Base-by-base conservation (phyloP, 192 early-diverging fungal genomes). In the Thamnidium elegans region DNA sequence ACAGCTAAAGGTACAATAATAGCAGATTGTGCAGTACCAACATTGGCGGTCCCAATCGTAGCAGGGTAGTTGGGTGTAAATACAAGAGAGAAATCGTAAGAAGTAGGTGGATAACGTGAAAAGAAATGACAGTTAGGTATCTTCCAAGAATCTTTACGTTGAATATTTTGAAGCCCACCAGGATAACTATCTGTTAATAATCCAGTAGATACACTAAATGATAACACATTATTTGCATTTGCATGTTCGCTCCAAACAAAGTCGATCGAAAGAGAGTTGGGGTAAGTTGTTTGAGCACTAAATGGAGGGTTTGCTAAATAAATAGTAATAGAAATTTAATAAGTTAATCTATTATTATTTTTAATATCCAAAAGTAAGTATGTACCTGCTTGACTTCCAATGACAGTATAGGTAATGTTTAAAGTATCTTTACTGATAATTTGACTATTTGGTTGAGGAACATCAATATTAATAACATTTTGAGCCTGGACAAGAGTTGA, bases 71-170 rank as follows among this genome's bases (percentile, higher is more conserved):
- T 50, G 9, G 50, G 50, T 20, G 17, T 43, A 34, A 61, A 54
- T 0, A 68, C 21, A 19, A 68, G 30, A 7, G 36, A 19, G 17
- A 68, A 68, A 31, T 39, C 50, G 13, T 53, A 68, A 5, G 60
- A 8, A 8, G 13, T 61, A 19, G 66, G 58, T 5, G 48, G 48
- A 34, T 68, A 68, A 3, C 66, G 66, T 0, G 58, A 51, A 44
- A 68, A 68, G 50, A 68, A 68, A n/a, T 61, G 58, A 53, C 66
- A 68, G 43, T 61, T 68, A 34, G 66, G 66, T 34, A 45, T n/a
- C 9, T 39, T 60, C 66, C 66, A 68, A 17, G 11, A 11, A 7
- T 14, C 15, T 21, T n/a, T 62, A 52, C 61, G 61, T 15, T 21
- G 19, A 39, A 60, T 39, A 21, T 53, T 58, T 26, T 53, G 39